phyloP scores from a whole-genome alignment of 352 stramenopile species.

The Saprolegnia parasitica region DNA sequence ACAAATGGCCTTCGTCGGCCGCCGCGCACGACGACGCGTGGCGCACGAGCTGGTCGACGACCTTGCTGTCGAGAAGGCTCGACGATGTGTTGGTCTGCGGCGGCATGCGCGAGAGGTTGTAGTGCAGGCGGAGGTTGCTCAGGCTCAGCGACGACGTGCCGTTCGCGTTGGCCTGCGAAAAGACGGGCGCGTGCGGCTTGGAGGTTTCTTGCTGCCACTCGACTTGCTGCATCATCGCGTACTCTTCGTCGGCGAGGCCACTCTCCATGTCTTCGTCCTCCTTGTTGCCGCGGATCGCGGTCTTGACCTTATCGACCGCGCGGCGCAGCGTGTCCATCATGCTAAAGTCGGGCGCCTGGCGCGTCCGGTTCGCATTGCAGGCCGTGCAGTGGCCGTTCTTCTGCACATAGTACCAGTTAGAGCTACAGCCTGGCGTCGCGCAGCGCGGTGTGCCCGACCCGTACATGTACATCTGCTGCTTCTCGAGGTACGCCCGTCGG shows the following conservation, averaged over 20 bases:
- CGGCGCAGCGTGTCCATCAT: conserved; percentile 29
- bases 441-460: conserved; percentile 20
- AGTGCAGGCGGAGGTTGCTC: conserved; percentile 14
- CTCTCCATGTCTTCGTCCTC: conserved; percentile 11
- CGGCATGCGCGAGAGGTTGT: conserved; percentile 24
- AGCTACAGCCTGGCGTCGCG: conserved; percentile 22
- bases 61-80: conserved; percentile 20
- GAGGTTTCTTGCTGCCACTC: conserved; percentile 15
- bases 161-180: not conserved
- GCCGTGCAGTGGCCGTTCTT: conserved; percentile 29
- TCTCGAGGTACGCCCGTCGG: conserved; percentile 26
- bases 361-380: conserved; percentile 30
- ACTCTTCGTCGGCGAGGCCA: conserved; percentile 27
- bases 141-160: conserved; percentile 10
- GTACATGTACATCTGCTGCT: conserved; percentile 28
- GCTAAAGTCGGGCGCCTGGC: conserved; percentile 18
- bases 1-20: conserved; percentile 18
- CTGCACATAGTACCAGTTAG: conserved; percentile 29
- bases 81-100: conserved; percentile 16
- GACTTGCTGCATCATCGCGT: conserved; percentile 28
- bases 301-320: conserved; percentile 25
- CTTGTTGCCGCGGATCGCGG: conserved; percentile 12
- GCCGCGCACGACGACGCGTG: conserved; percentile 7
- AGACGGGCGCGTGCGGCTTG: not conserved
- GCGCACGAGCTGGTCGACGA: conserved; percentile 26